Percentiles rank a stretch among this genome's conserved stretches.
Conservation (phyloP, 345 rosid genomes). For the Lenwebbia sp. region DNA sequence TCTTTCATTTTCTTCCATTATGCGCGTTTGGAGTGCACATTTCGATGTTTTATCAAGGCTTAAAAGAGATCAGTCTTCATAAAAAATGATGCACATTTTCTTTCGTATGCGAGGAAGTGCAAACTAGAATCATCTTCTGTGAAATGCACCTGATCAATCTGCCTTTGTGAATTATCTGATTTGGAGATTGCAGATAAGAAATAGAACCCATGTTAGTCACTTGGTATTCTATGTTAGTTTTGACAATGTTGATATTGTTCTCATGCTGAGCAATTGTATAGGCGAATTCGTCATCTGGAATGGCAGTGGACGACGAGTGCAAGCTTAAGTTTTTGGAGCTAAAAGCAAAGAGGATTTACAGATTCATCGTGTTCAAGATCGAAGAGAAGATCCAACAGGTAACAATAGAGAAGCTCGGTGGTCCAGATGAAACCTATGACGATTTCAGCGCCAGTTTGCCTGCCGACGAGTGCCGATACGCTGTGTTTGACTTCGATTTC, state of each 20-base stretch:
- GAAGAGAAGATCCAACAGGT: slow-evolving; percentile 56
- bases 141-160: background rate
- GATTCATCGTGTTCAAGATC: slow-evolving; percentile 59
- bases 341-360: slow-evolving; percentile 52
- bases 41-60: background rate
- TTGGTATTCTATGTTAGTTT: background rate
- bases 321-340: slow-evolving; percentile 62
- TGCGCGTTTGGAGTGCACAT: background rate
- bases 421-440: slow-evolving; percentile 42
- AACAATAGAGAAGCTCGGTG: slow-evolving; percentile 40
- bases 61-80: background rate
- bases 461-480: slow-evolving; percentile 52
- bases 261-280: background rate
- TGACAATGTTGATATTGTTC: background rate
- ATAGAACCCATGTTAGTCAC: background rate
- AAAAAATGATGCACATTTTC: background rate
- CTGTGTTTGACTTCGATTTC: slow-evolving; percentile 44
- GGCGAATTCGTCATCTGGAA: slow-evolving; percentile 71
- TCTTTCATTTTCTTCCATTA: background rate
- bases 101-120: background rate
- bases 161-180: background rate
- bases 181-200: background rate
- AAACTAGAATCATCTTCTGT: background rate
- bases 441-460: slow-evolving; percentile 47
- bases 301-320: slow-evolving; percentile 65